Conservation (phyloP, 805 yeast genomes). For the Hanseniaspora meyeri region DNA sequence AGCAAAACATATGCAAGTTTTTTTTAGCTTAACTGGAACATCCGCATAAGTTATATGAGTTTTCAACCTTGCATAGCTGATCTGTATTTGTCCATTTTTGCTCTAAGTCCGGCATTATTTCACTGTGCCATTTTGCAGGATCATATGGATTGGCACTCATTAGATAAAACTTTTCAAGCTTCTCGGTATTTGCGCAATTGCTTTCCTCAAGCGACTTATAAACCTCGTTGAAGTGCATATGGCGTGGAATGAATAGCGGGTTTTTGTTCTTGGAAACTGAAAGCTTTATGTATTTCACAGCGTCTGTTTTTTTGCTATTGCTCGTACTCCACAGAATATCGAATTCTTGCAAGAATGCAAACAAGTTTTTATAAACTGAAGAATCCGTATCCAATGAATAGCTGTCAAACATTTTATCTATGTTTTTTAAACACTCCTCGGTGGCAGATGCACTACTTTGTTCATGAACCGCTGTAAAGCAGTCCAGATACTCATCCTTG, state of each 20-base stretch:
- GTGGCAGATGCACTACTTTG: constrained; percentile 20
- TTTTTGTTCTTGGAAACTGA: constrained; percentile 39
- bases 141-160: constrained; percentile 74
- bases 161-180: constrained; percentile 47
- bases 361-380: constrained; percentile 27
- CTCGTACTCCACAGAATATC: constrained; percentile 42
- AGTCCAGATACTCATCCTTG: constrained; percentile 18
- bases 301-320: constrained; percentile 31
- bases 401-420: constrained; percentile 20
- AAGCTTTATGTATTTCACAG: constrained; percentile 31
- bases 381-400: constrained; percentile 23
- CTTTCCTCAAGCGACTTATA: constrained; percentile 36
- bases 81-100: constrained; percentile 39
- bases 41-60: constrained; percentile 59
- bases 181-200: constrained; percentile 23
- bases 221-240: constrained; percentile 79
- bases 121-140: constrained; percentile 52
- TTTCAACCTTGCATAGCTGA: constrained; percentile 35
- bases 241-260: constrained; percentile 73
- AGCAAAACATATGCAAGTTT: no score
- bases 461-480: constrained; percentile 22
- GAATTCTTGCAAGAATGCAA: constrained; percentile 33
- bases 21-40: constrained; percentile 38
- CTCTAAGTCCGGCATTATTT: constrained; percentile 43
- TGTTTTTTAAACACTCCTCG: constrained; percentile 15